These are phyloP conservation scores for Macrotyloma uniflorum DNA, from an alignment of 306 rosid species.

Conservation along the genomic window DNA sequence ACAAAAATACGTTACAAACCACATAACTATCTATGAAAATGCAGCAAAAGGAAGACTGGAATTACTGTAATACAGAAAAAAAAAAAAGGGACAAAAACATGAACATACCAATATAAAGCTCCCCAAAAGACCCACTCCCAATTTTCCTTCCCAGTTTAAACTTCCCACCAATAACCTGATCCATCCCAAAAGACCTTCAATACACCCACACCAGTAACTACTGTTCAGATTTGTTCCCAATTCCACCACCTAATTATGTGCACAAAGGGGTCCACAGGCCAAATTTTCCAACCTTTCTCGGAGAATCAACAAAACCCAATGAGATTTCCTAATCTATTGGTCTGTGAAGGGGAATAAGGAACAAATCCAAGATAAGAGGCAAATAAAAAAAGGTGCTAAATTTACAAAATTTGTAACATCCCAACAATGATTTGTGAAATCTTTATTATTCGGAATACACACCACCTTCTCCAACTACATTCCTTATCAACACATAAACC, in stretches of 20 bases:
- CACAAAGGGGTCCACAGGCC: conserved; percentile 36
- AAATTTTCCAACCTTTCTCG: conserved; percentile 39
- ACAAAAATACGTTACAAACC: conserved; percentile 26
- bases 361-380: conserved; percentile 34
- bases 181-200: conserved; percentile 69
- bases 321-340: conserved; percentile 33
- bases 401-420: conserved; percentile 34
- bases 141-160: conserved; percentile 98
- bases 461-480: conserved; percentile 46
- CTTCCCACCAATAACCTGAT: conserved; percentile 88
- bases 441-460: conserved; percentile 25
- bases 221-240: conserved; percentile 53
- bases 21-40: conserved; percentile 10
- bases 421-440: conserved; percentile 39
- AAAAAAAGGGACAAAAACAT: conserved; percentile 2
- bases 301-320: conserved; percentile 40
- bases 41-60: not conserved
- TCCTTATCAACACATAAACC: not conserved
- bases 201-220: conserved; percentile 44
- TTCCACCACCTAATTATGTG: conserved; percentile 44
- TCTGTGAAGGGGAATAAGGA: conserved; percentile 6
- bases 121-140: conserved; percentile 99
- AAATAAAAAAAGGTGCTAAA: conserved; percentile 30
- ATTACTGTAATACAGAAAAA: not conserved
- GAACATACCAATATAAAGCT: conserved; percentile 84